Percentiles rank a stretch among this genome's conserved stretches.
phyloP scores from a whole-genome alignment of 2,329 filamentous ascomycete genomes.

The Curvularia eragrostidis region DNA sequence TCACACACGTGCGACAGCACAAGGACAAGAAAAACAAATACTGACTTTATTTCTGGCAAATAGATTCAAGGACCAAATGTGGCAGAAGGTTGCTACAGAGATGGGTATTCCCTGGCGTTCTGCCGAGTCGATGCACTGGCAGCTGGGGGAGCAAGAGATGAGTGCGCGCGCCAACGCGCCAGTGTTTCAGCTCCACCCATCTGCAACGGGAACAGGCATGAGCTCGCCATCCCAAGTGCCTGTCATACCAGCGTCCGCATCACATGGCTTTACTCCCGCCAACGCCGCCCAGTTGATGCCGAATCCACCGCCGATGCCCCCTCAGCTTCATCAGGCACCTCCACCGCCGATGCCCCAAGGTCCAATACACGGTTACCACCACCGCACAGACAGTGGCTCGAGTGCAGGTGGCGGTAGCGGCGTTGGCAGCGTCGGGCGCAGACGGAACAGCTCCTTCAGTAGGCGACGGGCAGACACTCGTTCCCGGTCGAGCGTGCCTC shows the following conservation, averaged over 20 bases:
- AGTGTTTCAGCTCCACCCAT: slow-evolving; percentile 69
- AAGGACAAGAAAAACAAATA: slow-evolving; percentile 13
- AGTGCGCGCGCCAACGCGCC: slow-evolving; percentile 87
- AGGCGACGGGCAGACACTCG: slow-evolving; percentile 41
- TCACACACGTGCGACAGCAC: slow-evolving; percentile 16
- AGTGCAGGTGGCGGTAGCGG: slow-evolving; percentile 27
- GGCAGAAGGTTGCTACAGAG: slow-evolving; percentile 92
- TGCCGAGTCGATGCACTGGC: slow-evolving; percentile 98
- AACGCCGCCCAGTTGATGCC: slow-evolving; percentile 48
- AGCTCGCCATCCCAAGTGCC: slow-evolving; percentile 41
- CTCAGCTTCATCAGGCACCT: slow-evolving; percentile 38
- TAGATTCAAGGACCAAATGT: slow-evolving; percentile 98
- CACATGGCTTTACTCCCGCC: slow-evolving; percentile 49
- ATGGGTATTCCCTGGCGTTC: slow-evolving; percentile 95
- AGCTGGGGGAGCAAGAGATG: slow-evolving; percentile 93
- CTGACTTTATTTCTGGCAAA: slow-evolving; percentile 27
- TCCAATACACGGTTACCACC: slow-evolving; percentile 43
- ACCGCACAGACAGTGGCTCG: slow-evolving; percentile 43
- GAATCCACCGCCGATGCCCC: slow-evolving; percentile 31
- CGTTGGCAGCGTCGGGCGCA: slow-evolving; percentile 22
- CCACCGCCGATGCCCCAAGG: slow-evolving; percentile 34
- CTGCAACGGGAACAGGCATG: slow-evolving; percentile 43
- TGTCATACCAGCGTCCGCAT: slow-evolving; percentile 31
- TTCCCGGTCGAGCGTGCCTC: slow-evolving; percentile 47
- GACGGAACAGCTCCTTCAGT: slow-evolving; percentile 45